A percentile compares a stretch with the other conserved stretches of the same genome.
Conservation (phyloP, 495 filamentous ascomycete species). For the Penicillium silybi region DNA sequence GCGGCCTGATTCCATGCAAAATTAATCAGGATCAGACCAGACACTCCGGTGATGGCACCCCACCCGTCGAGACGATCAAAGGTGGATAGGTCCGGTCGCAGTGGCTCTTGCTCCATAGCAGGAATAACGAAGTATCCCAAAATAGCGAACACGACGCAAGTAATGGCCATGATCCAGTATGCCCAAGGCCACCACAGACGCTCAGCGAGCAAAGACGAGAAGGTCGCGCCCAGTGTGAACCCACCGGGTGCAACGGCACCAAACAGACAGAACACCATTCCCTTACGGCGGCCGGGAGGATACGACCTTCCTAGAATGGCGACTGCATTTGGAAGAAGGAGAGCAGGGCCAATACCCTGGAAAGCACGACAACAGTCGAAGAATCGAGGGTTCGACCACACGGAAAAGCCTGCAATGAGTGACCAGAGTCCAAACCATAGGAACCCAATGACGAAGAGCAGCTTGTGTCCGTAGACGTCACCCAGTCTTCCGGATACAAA, state of each 20-base stretch:
- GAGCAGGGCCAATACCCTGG: slow-evolving; percentile 51
- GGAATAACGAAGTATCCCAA: slow-evolving; percentile 48
- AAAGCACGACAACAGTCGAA: slow-evolving; percentile 45
- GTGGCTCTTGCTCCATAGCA: slow-evolving; percentile 19
- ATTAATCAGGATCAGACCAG: slow-evolving; percentile 55
- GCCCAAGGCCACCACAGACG: slow-evolving; percentile 56
- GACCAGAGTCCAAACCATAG: slow-evolving; percentile 60
- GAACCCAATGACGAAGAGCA: slow-evolving; percentile 55
- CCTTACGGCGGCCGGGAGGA: slow-evolving; percentile 47
- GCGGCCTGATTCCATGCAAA: slow-evolving; percentile 60
- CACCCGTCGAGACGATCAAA: slow-evolving; percentile 8
- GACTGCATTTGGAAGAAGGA: slow-evolving; percentile 47
- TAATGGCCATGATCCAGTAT: slow-evolving; percentile 55
- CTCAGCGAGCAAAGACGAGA: slow-evolving; percentile 45
- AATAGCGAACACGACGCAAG: slow-evolving; percentile 39
- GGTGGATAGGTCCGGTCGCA: slow-evolving; percentile 1
- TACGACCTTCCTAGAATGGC: slow-evolving; percentile 42
- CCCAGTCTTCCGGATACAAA: slow-evolving; percentile 60
- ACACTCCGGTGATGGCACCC: slow-evolving; percentile 52
- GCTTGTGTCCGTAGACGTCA: slow-evolving; percentile 60
- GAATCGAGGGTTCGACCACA: slow-evolving; percentile 29
- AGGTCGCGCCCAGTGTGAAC: slow-evolving; percentile 44
- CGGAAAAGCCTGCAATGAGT: slow-evolving; percentile 48
- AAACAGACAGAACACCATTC: slow-evolving; percentile 46
- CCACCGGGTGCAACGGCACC: slow-evolving; percentile 54